phyloP scores from a whole-genome alignment of 208 protist species.

The Kentomonas sorsogonicus region DNA sequence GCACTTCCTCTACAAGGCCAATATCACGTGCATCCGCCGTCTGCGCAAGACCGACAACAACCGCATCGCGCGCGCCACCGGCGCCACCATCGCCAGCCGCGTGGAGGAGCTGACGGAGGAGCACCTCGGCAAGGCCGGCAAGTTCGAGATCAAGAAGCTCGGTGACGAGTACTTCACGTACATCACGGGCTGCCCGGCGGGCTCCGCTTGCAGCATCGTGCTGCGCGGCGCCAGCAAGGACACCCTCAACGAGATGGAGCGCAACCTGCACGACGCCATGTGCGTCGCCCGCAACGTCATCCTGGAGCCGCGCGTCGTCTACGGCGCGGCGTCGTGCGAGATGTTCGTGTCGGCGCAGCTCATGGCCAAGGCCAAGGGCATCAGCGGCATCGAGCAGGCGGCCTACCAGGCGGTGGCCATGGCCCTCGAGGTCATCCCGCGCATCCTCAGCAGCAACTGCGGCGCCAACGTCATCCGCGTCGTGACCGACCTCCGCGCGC shows the following conservation, averaged over 20 bases:
- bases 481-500: slow-evolving; percentile 97
- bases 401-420: slow-evolving; percentile 96
- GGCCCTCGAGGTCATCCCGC: slow-evolving; percentile 94
- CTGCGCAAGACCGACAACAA: slow-evolving; percentile 99
- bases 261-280: slow-evolving; percentile 99
- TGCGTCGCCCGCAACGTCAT: slow-evolving; percentile 98
- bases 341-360: slow-evolving; percentile 94
- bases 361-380: slow-evolving; percentile 91
- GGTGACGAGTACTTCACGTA: slow-evolving; percentile 99
- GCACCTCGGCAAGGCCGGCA: slow-evolving; percentile 97
- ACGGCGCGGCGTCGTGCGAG: slow-evolving; percentile 98
- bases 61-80: slow-evolving; percentile 96
- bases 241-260: slow-evolving; percentile 99
- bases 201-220: slow-evolving; percentile 99
- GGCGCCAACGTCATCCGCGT: slow-evolving; percentile 97
- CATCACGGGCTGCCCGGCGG: slow-evolving; percentile 96
- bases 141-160: slow-evolving; percentile 99
- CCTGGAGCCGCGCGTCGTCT: slow-evolving; percentile 95
- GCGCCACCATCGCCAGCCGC: slow-evolving; percentile 97
- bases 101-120: slow-evolving; percentile 96
- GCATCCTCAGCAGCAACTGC: slow-evolving; percentile 99
- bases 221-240: slow-evolving; percentile 99
- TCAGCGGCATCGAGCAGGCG: slow-evolving; percentile 96
- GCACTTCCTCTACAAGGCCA: slow-evolving; percentile 97
- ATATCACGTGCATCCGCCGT: slow-evolving; percentile 97